Evolutionary conservation across 129 eudicot species (phyloP).

Genomic region (Rutidosis leptorrhynchoides): DNA sequence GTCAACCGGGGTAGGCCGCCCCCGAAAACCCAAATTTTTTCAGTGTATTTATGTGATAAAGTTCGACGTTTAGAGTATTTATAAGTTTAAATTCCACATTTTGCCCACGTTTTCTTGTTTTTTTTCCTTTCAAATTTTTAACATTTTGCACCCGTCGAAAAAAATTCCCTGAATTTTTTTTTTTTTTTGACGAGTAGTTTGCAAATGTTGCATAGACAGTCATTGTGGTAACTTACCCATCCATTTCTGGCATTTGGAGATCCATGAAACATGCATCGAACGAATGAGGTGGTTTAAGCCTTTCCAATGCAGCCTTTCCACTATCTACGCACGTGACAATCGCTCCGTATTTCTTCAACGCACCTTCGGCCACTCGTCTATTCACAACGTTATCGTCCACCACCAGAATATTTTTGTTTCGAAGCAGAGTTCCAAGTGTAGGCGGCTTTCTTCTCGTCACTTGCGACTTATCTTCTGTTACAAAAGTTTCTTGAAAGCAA

Average conservation of each 20-base stretch:
- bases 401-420: slow-evolving; percentile 59
- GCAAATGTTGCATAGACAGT: too few species aligned
- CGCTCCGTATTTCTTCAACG: slow-evolving; percentile 86
- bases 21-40: too few species aligned
- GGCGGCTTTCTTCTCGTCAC: slow-evolving; percentile 38
- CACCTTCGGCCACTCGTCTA: slow-evolving; percentile 91
- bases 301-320: slow-evolving; percentile 56
- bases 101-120: too few species aligned
- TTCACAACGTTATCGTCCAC: slow-evolving; percentile 88
- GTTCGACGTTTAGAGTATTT: too few species aligned
- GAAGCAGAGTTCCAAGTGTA: slow-evolving; percentile 50
- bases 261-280: slow-evolving; percentile 99
- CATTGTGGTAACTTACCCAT: slow-evolving; percentile 67
- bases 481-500: slow-evolving; percentile 56
- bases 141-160: too few species aligned
- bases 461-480: slow-evolving; percentile 33
- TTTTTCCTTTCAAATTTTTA: too few species aligned
- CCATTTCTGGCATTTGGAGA: slow-evolving; percentile 99
- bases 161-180: too few species aligned
- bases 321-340: slow-evolving; percentile 67
- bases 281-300: slow-evolving; percentile 71
- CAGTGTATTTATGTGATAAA: too few species aligned
- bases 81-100: too few species aligned
- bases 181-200: too few species aligned
- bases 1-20: too few species aligned